Conservation (phyloP, 164 flowering plant species). For the Vitis amurensis region DNA sequence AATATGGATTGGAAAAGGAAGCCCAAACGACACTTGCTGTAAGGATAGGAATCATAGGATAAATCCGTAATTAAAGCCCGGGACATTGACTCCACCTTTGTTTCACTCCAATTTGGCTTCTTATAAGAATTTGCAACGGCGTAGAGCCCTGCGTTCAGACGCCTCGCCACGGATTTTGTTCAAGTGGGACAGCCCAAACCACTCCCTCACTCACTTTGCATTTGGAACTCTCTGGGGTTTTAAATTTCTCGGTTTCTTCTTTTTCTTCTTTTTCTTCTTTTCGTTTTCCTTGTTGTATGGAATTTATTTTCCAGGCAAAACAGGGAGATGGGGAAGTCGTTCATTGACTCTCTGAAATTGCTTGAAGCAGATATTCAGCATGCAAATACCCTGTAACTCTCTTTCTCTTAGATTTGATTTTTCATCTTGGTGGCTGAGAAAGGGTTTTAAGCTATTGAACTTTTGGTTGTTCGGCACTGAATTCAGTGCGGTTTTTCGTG, state of each 20-base stretch:
- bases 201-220: too few relatives aligned
- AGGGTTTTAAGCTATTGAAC: background rate
- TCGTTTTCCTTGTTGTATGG: slow-evolving; percentile 19
- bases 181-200: too few relatives aligned
- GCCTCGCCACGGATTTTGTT: too few relatives aligned
- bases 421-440: background rate
- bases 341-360: slow-evolving; percentile 79
- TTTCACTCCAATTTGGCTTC: too few relatives aligned
- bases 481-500: background rate
- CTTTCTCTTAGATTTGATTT: slow-evolving; percentile 1
- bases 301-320: slow-evolving; percentile 18
- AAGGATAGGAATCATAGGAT: too few relatives aligned
- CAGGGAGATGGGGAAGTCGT: slow-evolving; percentile 53
- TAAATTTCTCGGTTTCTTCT: background rate
- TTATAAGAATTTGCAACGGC: too few relatives aligned
- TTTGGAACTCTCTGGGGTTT: too few relatives aligned
- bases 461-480: background rate
- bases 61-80: too few relatives aligned
- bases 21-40: too few relatives aligned
- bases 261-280: background rate
- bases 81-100: too few relatives aligned
- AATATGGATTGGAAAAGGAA: too few relatives aligned
- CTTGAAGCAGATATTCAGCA: slow-evolving; percentile 90
- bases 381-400: slow-evolving; percentile 70
- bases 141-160: too few relatives aligned